Base-by-base conservation (phyloP, 1,284 basidiomycete species). In the Cutaneotrichosporon dermatis region DNA sequence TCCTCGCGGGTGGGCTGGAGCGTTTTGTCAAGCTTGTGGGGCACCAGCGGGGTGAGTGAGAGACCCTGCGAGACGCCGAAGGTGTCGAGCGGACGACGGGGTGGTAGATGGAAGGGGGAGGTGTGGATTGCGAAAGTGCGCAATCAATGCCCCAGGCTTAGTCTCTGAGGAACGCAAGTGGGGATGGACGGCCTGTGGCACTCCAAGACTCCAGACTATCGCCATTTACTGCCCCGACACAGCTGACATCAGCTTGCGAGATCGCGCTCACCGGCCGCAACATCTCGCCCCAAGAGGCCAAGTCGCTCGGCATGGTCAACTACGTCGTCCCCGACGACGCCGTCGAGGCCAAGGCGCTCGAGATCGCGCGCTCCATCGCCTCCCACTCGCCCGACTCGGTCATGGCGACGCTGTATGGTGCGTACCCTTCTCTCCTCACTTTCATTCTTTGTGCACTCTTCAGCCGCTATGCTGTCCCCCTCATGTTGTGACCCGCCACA, bases 311-410 rank as follows among this genome's bases (percentile, higher is more conserved):
- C 25, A 57, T 64, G 57, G 37, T 64, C 62, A 64, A 61, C 62
- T 52, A 57, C 39, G 59, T 64, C 12, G 62, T 64, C 2, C 54
- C 62, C 2, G 62, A 64, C 45, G 62, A 55, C 57, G 13, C 59
- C 8, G 62, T 64, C 9, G 62, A 64, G 40, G 37, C 39, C 40
- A 46, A 48, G 40, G 59, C 59, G 2, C 40, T 64, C n/a, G 59
- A 57, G 51, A 25, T 61, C 11, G 62, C 59, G 1, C 46, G 37
- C 15, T 15, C 16, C 1, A 64, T 64, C 40, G 59, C 62, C 3
- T 52, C 44, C 33, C 61, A 64, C 59, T 54, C 51, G 42, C 62
- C 62, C 39, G 62, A 64, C 59, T 59, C 57, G 6, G 57, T 64
- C 51, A 42, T 51, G 33, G 52, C 55, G 4, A 48, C 52, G 6